Base-by-base conservation (phyloP, 345 rosid species). In the Melaleuca alternifolia region DNA sequence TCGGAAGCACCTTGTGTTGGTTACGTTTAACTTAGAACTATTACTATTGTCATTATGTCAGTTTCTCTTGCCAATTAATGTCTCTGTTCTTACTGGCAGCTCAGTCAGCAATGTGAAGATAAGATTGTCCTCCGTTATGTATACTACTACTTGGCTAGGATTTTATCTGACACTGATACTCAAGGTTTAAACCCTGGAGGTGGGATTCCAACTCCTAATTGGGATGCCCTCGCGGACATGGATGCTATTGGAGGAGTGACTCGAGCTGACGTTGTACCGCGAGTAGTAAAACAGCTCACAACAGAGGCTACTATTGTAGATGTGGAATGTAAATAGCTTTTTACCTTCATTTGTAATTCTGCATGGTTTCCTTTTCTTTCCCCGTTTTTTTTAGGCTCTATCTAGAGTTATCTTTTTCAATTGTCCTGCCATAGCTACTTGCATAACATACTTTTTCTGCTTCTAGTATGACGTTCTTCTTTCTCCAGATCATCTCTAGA, bases 211-310 rank as follows among this genome's bases (percentile, higher is more conserved):
- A 98, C 99, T 84, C 99, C 99, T 61, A 98, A 98, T 87, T 98
- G 99, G 99, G 99, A 98, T 93, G 99, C 99, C 75, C 90, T 96
- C 53, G 99, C 99, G 88, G 99, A 96, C 89, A 95, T 98, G 85
- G 99, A 96, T 93, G 96, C 98, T 83, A 93, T 90, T 91, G 99
- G 99, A 84, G 99, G 99, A 88, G 99, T 98, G 79, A 98, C 99
- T 5, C 93, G 99, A 89, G 99, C 99, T 85, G 99, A 98, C 89
- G 99, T 98, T 88, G 97, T 94, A 28, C 99, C 99, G 12, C 91
- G 98, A 76, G 96, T 98, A 48, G 95, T 98, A 83, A 89, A 91
- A 71, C 99, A 93, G 87, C 96, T 98, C 44, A 95, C 95, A n/a
- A 77, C 88, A 2, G 99, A 98, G 88, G 96, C 99, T 87, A 89